Evolutionary conservation across 192 early-diverging fungal species (phyloP).

Genomic region (Entomortierella lignicola): DNA sequence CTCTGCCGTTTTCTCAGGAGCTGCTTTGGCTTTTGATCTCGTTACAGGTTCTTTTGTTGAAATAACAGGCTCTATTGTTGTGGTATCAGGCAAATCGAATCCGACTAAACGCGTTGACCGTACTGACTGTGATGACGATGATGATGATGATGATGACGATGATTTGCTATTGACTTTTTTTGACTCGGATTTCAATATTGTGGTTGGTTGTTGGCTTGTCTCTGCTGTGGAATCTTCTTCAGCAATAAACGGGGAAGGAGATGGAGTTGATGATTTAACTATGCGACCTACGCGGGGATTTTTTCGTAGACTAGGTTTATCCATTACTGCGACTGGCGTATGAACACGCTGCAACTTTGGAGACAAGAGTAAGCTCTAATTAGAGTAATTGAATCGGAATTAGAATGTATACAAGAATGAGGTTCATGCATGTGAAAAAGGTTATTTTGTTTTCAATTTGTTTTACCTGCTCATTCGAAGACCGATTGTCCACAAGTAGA

Average conservation of each 20-base stretch:
- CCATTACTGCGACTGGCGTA: background rate
- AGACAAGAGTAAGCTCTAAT: background rate
- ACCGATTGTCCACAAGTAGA: background rate
- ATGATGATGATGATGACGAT: background rate
- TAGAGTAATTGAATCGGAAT: background rate
- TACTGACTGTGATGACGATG: background rate
- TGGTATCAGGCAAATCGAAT: slow-evolving; percentile 7
- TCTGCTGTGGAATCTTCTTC: background rate
- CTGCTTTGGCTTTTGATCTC: background rate
- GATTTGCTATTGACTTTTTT: background rate
- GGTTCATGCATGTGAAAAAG: too few species aligned
- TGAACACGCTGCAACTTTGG: background rate
- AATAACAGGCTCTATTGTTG: background rate
- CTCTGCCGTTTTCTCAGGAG: background rate
- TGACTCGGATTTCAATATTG: background rate
- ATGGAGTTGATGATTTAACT: background rate
- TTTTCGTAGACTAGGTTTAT: background rate
- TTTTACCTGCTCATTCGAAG: slow-evolving; percentile 8
- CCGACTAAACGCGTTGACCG: slow-evolving; percentile 16
- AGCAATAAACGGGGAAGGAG: background rate
- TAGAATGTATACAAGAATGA: too few species aligned
- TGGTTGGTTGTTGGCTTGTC: background rate
- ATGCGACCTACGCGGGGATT: background rate
- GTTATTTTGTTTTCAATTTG: too few species aligned
- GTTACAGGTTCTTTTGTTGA: background rate